Conservation (phyloP, 2,329 filamentous ascomycete genomes). For the Ceratocystis lukuohia region DNA sequence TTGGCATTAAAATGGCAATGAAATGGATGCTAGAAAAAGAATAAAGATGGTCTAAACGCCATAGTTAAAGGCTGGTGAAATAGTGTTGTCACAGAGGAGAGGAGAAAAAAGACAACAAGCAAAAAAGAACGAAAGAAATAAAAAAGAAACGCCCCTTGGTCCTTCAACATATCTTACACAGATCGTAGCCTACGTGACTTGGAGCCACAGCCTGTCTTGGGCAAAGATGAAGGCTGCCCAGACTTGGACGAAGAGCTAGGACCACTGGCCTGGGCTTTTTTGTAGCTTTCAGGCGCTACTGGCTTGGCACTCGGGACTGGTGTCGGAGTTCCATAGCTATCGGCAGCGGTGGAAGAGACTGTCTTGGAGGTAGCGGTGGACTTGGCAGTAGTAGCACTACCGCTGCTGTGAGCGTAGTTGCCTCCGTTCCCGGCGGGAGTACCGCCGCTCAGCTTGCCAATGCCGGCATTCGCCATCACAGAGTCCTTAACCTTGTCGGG, state of each 20-base stretch:
- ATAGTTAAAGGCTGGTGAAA: no score
- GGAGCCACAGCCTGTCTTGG: background rate
- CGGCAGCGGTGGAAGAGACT: background rate
- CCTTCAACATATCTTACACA: background rate
- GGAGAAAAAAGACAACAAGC: background rate
- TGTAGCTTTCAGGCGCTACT: background rate
- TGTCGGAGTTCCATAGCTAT: background rate
- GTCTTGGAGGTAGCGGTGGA: background rate
- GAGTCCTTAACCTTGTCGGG: constrained; percentile 16
- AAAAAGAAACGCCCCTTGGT: background rate
- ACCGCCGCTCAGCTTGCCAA: constrained; percentile 20
- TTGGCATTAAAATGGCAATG: background rate
- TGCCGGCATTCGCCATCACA: constrained; percentile 22
- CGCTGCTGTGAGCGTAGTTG: background rate
- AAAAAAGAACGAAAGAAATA: background rate
- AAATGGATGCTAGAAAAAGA: background rate
- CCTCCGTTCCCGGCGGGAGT: background rate
- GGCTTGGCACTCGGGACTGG: background rate
- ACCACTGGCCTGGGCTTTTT: background rate
- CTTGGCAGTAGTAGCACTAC: background rate
- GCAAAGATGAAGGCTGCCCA: background rate
- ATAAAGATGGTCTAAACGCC: no score
- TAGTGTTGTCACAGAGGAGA: no score
- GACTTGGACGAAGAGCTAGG: background rate
- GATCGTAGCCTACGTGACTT: background rate